Evolutionary conservation across 805 yeast genomes (phyloP).

Genomic region (Zygoascus tannicola): DNA sequence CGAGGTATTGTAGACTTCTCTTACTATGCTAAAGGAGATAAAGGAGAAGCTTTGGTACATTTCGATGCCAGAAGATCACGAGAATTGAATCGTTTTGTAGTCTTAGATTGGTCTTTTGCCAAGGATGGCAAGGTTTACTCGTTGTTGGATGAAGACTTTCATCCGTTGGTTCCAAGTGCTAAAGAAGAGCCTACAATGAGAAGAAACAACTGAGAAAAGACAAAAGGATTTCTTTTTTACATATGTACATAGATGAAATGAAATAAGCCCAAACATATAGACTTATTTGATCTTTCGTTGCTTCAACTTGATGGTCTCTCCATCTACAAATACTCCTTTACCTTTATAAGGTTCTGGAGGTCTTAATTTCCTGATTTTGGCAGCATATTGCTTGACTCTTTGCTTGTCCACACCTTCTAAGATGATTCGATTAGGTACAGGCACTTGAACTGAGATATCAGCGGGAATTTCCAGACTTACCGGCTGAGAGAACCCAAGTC

Average conservation of each 20-base stretch:
- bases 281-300: constrained; percentile 60
- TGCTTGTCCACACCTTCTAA: constrained; percentile 86
- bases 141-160: constrained; percentile 39
- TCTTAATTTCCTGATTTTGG: constrained; percentile 71
- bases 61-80: constrained; percentile 66
- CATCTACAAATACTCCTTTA: constrained; percentile 88
- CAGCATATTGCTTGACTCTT: constrained; percentile 80
- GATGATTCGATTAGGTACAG: constrained; percentile 76
- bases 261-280: not conserved
- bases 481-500: constrained; percentile 79
- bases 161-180: constrained; percentile 27
- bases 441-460: constrained; percentile 63
- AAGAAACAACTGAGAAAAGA: constrained; percentile 1
- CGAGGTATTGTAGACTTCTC: constrained; percentile 68
- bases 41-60: constrained; percentile 41
- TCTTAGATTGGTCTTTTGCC: constrained; percentile 55
- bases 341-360: constrained; percentile 99
- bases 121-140: constrained; percentile 37
- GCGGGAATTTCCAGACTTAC: constrained; percentile 72
- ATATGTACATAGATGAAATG: not conserved
- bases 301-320: constrained; percentile 84
- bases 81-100: constrained; percentile 46
- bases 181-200: constrained; percentile 24
- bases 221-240: not conserved
- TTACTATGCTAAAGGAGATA: constrained; percentile 63